A percentile compares a stretch with the other conserved stretches of the same genome.
phyloP scores from a whole-genome alignment of 1,139 yeast species.

The Wickerhamomyces sp. region DNA sequence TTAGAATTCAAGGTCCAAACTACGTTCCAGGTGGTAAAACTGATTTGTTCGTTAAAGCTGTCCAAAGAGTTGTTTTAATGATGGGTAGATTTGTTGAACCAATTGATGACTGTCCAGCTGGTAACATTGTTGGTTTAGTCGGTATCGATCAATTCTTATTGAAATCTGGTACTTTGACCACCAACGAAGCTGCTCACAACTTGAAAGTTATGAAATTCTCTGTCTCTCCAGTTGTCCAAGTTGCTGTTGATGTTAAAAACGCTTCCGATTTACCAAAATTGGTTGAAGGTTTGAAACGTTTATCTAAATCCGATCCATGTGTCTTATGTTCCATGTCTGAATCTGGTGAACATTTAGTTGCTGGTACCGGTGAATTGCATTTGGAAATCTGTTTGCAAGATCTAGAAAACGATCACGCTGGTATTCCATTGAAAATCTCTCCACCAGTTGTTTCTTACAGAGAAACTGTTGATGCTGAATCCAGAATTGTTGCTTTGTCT shows the following conservation, averaged over 20 bases:
- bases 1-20: constrained; percentile 99
- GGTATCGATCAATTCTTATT: constrained; percentile 99
- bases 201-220: constrained; percentile 99
- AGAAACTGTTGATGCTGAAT: constrained; percentile 94
- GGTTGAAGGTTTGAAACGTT: constrained; percentile 99
- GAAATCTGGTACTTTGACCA: constrained; percentile 99
- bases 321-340: constrained; percentile 82
- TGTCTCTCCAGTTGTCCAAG: constrained; percentile 99
- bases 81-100: constrained; percentile 99
- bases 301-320: constrained; percentile 99
- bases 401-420: constrained; percentile 98
- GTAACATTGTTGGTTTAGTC: constrained; percentile 99
- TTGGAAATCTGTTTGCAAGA: constrained; percentile 96
- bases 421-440: constrained; percentile 96
- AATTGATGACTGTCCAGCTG: constrained; percentile 99
- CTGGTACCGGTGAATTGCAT: constrained; percentile 99
- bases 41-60: constrained; percentile 93
- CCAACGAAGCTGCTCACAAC: constrained; percentile 96
- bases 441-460: constrained; percentile 99
- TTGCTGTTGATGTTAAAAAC: constrained; percentile 99
- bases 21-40: constrained; percentile 98
- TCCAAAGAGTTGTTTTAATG: constrained; percentile 99
- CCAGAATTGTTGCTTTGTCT: constrained; percentile 93
- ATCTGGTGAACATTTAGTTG: constrained; percentile 99
- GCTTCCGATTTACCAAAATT: constrained; percentile 99